Conservation (phyloP, 306 rosid genomes). For the Hippophae rhamnoides region DNA sequence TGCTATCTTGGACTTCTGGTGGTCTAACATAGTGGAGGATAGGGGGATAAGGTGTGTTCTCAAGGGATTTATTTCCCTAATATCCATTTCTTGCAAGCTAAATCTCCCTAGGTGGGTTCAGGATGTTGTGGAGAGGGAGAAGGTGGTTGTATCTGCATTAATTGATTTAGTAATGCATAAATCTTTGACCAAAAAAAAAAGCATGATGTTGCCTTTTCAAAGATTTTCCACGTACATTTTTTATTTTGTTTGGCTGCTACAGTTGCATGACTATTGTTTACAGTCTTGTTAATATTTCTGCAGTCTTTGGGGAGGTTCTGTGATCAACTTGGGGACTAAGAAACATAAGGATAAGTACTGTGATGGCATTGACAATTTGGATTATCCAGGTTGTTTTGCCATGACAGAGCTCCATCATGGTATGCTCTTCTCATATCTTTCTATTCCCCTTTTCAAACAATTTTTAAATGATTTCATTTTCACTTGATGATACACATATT, state of each 20-base stretch:
- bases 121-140: no score
- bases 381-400: conserved; percentile 87
- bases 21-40: no score
- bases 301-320: conserved; percentile 97
- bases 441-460: not conserved
- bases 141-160: no score
- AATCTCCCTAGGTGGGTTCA: no score
- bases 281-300: not conserved
- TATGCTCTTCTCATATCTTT: conserved; percentile 18
- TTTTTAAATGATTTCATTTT: not conserved
- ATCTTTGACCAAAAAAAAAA: no score
- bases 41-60: no score
- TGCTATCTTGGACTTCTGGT: no score
- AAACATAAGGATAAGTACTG: conserved; percentile 81
- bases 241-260: not conserved
- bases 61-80: no score
- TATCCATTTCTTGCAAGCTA: no score
- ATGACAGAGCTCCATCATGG: conserved; percentile 98
- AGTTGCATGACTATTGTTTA: not conserved
- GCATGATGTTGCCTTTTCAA: no score
- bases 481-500: no score
- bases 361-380: conserved; percentile 79
- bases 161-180: no score
- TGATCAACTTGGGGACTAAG: conserved; percentile 81
- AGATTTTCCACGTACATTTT: not conserved